Evolutionary conservation across 768 basidiomycete species (phyloP).

Genomic region (Suillus occidentalis): DNA sequence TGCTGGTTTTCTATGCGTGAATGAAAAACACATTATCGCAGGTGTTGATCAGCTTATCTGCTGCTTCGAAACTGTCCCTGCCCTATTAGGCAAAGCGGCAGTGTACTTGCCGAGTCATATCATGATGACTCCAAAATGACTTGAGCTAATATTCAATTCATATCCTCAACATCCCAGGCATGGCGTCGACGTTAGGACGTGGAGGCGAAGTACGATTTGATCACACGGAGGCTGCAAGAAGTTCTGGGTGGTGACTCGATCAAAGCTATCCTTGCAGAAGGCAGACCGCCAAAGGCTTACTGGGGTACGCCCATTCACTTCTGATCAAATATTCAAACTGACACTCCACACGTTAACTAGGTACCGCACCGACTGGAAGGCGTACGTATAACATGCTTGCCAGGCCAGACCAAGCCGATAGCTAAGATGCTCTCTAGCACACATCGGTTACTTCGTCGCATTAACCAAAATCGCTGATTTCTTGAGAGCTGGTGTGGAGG

Average conservation of each 20-base stretch:
- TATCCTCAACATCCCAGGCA: constrained; percentile 12
- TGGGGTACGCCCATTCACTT: constrained; percentile 68
- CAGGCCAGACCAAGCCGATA: background rate
- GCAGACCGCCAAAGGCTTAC: constrained; percentile 79
- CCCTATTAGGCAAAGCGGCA: background rate
- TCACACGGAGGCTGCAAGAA: constrained; percentile 85
- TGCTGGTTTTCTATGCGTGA: background rate
- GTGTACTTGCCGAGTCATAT: background rate
- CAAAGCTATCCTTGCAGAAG: constrained; percentile 77
- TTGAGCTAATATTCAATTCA: background rate
- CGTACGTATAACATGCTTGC: constrained; percentile 52
- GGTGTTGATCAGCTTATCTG: background rate
- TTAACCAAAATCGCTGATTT: constrained; percentile 97
- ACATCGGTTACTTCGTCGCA: constrained; percentile 96
- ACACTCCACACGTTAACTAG: constrained; percentile 40
- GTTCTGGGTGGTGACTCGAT: constrained; percentile 84
- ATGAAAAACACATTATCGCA: background rate
- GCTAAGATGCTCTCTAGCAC: constrained; percentile 54
- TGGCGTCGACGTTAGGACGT: constrained; percentile 34
- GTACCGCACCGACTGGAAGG: constrained; percentile 90
- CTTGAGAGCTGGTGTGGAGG: constrained; percentile 86
- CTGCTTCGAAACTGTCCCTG: constrained; percentile 5
- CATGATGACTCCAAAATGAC: background rate
- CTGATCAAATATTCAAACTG: background rate
- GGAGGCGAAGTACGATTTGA: constrained; percentile 68